Percentiles rank a stretch among this genome's conserved stretches.
Evolutionary conservation across 352 stramenopile species (phyloP).

Genomic region (Thalassiosira oceanica): DNA sequence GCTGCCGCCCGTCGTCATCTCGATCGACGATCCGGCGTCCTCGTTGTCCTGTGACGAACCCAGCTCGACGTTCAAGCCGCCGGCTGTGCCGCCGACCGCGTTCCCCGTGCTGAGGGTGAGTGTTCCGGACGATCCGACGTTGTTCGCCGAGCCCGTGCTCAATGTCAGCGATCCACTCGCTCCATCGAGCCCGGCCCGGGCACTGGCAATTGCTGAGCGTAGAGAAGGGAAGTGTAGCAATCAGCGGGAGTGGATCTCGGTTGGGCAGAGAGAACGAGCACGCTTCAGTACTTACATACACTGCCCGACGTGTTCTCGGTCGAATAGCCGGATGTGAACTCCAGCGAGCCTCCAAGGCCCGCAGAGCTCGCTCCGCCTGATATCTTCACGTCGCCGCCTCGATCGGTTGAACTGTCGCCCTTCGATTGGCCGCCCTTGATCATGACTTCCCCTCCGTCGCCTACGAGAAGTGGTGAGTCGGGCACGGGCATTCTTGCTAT

Average conservation of each 20-base stretch:
- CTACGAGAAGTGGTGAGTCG: too few relatives aligned
- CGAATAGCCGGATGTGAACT: conserved; percentile 70
- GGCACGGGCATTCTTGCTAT: too few relatives aligned
- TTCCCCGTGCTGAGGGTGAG: conserved; percentile 39
- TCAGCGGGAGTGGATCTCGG: background rate
- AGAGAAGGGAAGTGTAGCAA: background rate
- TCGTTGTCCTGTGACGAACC: conserved; percentile 65
- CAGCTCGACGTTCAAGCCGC: conserved; percentile 50
- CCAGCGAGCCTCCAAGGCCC: conserved; percentile 72
- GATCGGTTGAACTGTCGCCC: conserved; percentile 86
- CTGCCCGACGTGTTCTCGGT: conserved; percentile 83
- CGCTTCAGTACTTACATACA: conserved; percentile 16
- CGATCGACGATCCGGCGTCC: conserved; percentile 59
- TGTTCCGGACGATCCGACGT: conserved; percentile 17
- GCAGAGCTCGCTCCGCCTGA: conserved; percentile 75
- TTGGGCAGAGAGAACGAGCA: background rate
- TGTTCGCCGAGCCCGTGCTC: conserved; percentile 27
- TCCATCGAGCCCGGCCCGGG: conserved; percentile 12
- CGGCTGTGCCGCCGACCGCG: conserved; percentile 27
- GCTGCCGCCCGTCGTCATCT: conserved; percentile 65
- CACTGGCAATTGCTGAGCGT: conserved; percentile 17
- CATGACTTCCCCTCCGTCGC: conserved; percentile 68
- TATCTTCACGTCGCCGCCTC: conserved; percentile 83
- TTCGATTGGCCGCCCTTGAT: conserved; percentile 86
- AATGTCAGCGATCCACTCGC: conserved; percentile 48